phyloP scores from a whole-genome alignment of 495 filamentous ascomycete species.

The Corynascus novoguineensis region DNA sequence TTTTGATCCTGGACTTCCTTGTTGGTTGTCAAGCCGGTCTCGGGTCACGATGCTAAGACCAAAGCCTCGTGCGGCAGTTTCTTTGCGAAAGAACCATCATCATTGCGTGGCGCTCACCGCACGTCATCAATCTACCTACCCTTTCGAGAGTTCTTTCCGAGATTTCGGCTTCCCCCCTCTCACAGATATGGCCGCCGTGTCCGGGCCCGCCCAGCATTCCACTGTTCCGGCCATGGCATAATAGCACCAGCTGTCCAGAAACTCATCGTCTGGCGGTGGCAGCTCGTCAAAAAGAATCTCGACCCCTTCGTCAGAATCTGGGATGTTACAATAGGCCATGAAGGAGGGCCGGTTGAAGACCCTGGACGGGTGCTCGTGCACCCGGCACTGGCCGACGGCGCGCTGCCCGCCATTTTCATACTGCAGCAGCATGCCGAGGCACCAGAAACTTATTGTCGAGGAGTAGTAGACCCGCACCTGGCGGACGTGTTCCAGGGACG shows the following conservation, averaged over 20 bases:
- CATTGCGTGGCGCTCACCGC: too few species aligned
- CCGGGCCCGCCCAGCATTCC: neutral
- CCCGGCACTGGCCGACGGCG: neutral
- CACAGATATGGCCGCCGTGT: neutral
- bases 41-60: too few species aligned
- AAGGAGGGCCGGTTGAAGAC: neutral
- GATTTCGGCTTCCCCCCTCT: neutral
- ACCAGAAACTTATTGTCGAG: neutral
- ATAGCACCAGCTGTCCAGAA: neutral
- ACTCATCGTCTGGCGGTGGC: neutral
- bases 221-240: neutral
- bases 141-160: neutral
- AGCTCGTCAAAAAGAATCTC: neutral
- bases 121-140: neutral
- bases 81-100: too few species aligned
- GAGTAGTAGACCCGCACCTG: neutral
- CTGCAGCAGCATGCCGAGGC: constrained; percentile 1
- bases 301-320: too few species aligned
- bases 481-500: neutral
- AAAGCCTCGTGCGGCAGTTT: too few species aligned
- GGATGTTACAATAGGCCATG: neutral
- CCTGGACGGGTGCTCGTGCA: neutral
- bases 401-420: constrained; percentile 3
- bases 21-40: too few species aligned
- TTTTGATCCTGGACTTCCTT: too few species aligned